Conservation (phyloP, 331 rosid species). For the Malus hybrid region DNA sequence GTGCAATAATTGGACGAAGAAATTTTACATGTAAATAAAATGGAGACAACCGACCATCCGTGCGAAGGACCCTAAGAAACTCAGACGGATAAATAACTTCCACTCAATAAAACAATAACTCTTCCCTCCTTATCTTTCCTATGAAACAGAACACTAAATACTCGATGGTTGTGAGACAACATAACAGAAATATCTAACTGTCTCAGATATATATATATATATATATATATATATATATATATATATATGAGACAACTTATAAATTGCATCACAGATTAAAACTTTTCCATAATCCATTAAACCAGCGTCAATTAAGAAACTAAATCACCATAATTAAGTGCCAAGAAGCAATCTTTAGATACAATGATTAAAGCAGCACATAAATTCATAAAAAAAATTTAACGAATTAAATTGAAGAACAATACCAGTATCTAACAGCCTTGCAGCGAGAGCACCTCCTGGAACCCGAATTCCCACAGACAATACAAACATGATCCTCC, state of each 20-base stretch:
- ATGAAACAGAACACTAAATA: too few species aligned
- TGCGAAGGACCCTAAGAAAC: background rate
- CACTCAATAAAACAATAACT: background rate
- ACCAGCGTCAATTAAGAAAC: background rate
- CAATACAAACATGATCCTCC: conserved; percentile 38
- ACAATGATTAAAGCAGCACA: background rate
- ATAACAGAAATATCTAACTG: background rate
- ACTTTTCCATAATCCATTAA: background rate
- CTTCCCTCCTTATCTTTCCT: too few species aligned
- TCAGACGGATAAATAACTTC: too few species aligned
- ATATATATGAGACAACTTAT: background rate
- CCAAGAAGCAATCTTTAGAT: background rate
- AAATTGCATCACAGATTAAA: background rate
- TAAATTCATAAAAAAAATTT: background rate
- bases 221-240: background rate
- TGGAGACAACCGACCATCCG: background rate
- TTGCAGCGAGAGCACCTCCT: conserved; percentile 86
- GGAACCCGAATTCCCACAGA: conserved; percentile 37
- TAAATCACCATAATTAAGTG: background rate
- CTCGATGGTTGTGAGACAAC: background rate
- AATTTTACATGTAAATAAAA: background rate
- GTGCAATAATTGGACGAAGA: background rate
- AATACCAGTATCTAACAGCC: conserved; percentile 73
- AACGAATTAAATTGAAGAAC: background rate
- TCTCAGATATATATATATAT: background rate